Evolutionary conservation across 169 alveolate genomes (phyloP), one percentile per base, ranked within the genome.

Genomic region (Plasmodium fragile): DNA sequence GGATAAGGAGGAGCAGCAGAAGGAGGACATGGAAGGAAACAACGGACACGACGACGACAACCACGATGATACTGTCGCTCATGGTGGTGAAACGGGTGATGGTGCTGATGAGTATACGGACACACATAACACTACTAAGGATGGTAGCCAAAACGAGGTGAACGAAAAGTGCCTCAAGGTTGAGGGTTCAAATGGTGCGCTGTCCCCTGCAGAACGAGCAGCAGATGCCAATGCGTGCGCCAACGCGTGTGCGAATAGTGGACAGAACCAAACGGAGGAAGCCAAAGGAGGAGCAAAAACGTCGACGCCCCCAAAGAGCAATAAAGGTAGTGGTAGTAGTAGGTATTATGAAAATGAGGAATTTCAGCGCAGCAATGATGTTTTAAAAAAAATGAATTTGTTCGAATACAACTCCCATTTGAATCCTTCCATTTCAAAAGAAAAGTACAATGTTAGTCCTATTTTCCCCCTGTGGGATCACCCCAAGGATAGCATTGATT

Each of bases 391-490:
- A 32, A 69, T 80, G 41, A 91, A 81, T 36, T 28, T 80, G 3
- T 91, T 91, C 41, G 94, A 91, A 69, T 81, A 80, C 79, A 91
- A 91, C 53, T 80, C 92, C 1, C 91, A 91, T 81, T 55, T 91
- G 22, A 59, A 52, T 32, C 72, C 94, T 25, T 45, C 81, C 30
- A 92, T 92, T 30, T 82, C 95, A 18, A 92, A 82, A 55, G 95
- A 92, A 10, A 95, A 82, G 59, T 70, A 91, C 18, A 84, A 90
- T n/a, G 65, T 36, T 11, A 85, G 95, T 49, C 91, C 87, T 6
- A 93, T 95, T 5, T 97, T 96, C 90, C 99, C 99, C 4, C 93
- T 97, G 43, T 98, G 98, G 98, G 96, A 93, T 71, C 82, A 94
- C 4, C 95, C 98, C 18, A 93, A 96, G 59, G 94, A 95, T 82